Evolutionary conservation across 306 rosid species (phyloP).

Genomic region (Fagus crenata): DNA sequence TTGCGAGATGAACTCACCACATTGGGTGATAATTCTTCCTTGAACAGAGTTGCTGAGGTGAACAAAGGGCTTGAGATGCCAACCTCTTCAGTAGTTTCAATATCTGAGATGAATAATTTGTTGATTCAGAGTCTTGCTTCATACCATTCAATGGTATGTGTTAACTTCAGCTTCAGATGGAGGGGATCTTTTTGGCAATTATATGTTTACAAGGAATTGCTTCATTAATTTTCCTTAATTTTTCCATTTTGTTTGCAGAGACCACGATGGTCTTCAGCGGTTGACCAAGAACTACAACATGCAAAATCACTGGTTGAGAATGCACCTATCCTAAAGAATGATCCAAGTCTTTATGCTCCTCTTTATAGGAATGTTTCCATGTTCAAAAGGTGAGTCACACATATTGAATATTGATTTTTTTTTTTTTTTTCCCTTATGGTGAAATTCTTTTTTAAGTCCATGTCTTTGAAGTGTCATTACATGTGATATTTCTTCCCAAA

Average conservation of each 20-base stretch:
- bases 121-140: conserved; percentile 52
- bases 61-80: conserved; percentile 35
- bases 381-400: conserved; percentile 60
- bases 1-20: conserved; percentile 24
- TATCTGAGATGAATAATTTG: conserved; percentile 67
- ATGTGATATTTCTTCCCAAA: not conserved
- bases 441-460: conserved; percentile 9
- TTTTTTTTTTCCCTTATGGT: not conserved
- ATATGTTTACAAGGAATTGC: not conserved
- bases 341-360: conserved; percentile 59
- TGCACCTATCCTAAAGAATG: conserved; percentile 55
- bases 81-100: conserved; percentile 39
- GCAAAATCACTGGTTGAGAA: conserved; percentile 66
- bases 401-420: not conserved
- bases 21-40: conserved; percentile 29
- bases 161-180: conserved; percentile 8
- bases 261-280: conserved; percentile 64
- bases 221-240: conserved; percentile 27
- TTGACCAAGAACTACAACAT: conserved; percentile 57
- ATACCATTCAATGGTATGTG: conserved; percentile 50
- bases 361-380: conserved; percentile 69
- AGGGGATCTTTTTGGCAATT: not conserved
- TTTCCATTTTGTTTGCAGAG: conserved; percentile 46
- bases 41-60: conserved; percentile 30
- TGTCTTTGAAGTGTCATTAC: conserved; percentile 5